These are phyloP conservation scores for Bacidia rubella DNA, from an alignment of 495 filamentous ascomycete genomes.

Conservation along the genomic window DNA sequence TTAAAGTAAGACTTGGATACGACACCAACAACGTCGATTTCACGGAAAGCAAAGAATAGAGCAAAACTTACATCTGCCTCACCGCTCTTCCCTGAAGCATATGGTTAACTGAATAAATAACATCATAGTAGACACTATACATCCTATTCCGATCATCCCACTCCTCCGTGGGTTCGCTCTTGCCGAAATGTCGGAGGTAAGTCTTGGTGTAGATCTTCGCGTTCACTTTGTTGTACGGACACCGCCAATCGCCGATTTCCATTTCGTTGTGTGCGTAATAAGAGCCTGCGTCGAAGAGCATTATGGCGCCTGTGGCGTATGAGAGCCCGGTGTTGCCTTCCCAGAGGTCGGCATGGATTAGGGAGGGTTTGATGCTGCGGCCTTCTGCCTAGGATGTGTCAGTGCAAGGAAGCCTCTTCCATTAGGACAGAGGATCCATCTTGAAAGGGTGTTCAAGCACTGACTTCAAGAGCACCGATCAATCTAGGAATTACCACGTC, in stretches of 20 bases:
- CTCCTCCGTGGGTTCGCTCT: constrained; percentile 15
- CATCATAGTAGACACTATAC: constrained; percentile 12
- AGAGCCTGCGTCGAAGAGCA: constrained; percentile 33
- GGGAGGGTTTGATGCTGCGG: constrained; percentile 26
- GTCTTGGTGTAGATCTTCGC: constrained; percentile 9
- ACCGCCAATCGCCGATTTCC: constrained; percentile 16
- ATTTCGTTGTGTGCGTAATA: constrained; percentile 40
- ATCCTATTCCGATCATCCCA: constrained; percentile 17
- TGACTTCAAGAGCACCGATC: constrained; percentile 25
- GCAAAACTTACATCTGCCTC: constrained; percentile 6
- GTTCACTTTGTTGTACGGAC: constrained; percentile 4
- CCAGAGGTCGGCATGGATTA: constrained; percentile 38
- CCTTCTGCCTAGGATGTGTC: too few relatives aligned
- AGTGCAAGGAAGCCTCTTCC: too few relatives aligned
- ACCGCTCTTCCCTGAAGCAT: constrained; percentile 5
- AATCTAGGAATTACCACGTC: constrained; percentile 28
- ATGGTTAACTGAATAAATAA: constrained; percentile 12
- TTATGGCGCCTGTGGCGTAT: constrained; percentile 18
- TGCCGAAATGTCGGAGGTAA: constrained; percentile 5
- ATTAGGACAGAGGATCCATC: too few relatives aligned
- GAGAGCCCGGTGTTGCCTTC: constrained; percentile 31
- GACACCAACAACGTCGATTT: not conserved
- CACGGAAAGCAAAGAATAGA: not conserved
- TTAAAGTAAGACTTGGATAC: not conserved
- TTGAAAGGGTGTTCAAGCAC: too few relatives aligned